phyloP scores from a whole-genome alignment of 2,329 filamentous ascomycete species.

The Diatrype stigma region DNA sequence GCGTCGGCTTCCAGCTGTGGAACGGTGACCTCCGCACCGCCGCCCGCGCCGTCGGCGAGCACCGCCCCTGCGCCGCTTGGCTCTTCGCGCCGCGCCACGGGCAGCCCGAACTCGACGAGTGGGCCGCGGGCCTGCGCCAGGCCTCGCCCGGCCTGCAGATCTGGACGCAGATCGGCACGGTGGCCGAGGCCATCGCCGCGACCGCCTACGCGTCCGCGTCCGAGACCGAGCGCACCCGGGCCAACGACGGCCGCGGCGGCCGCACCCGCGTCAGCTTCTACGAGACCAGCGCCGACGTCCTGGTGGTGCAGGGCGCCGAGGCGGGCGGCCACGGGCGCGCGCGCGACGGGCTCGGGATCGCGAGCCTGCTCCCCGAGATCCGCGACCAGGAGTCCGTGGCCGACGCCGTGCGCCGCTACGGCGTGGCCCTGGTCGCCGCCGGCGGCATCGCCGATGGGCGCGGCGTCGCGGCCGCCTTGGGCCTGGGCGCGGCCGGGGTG shows the following conservation, averaged over 20 bases:
- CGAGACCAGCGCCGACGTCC: conserved; percentile 40
- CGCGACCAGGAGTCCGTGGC: too few species aligned
- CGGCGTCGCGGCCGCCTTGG: conserved; percentile 44
- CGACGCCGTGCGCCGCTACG: conserved; percentile 28
- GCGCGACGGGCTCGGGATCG: conserved; percentile 6
- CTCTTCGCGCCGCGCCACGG: conserved; percentile 40
- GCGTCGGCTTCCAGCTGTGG: conserved; percentile 45
- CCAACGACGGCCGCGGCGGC: conserved; percentile 10
- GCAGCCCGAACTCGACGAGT: conserved; percentile 35
- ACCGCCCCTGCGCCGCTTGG: conserved; percentile 39
- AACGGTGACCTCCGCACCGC: conserved; percentile 34
- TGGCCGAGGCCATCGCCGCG: conserved; percentile 42
- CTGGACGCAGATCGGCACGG: conserved; percentile 48
- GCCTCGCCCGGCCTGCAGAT: conserved; percentile 38
- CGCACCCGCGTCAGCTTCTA: too few species aligned
- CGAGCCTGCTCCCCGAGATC: conserved; percentile 46
- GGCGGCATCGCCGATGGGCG: conserved; percentile 51
- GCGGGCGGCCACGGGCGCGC: conserved; percentile 49
- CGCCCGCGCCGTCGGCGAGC: conserved; percentile 23
- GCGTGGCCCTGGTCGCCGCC: conserved; percentile 44
- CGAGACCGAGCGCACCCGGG: conserved; percentile 32
- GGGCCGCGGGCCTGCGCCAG: conserved; percentile 39
- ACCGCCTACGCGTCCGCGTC: too few species aligned
- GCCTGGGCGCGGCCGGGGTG: conserved; percentile 49
- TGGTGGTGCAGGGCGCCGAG: conserved; percentile 50